These are phyloP conservation scores for Ceratocystis huliohia DNA, from an alignment of 2,329 filamentous ascomycete genomes.

Conservation along the genomic window DNA sequence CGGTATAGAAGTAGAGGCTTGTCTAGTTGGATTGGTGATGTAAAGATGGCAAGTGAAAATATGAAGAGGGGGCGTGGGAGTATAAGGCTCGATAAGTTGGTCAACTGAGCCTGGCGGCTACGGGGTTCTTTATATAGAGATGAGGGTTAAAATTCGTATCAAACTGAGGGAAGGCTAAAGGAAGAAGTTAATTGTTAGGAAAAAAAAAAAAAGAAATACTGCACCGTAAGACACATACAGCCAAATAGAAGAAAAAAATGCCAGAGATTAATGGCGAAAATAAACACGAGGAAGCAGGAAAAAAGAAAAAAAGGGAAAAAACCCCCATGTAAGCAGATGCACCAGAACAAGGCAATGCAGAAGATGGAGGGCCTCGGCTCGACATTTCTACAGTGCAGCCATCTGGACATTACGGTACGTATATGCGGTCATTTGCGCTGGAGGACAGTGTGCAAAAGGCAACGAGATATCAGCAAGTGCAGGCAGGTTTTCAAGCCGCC, in stretches of 20 bases:
- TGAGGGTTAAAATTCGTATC: background rate
- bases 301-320: too few relatives aligned
- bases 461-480: too few relatives aligned
- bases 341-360: too few relatives aligned
- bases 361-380: too few relatives aligned
- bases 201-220: background rate
- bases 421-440: too few relatives aligned
- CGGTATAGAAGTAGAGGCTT: background rate
- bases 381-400: too few relatives aligned
- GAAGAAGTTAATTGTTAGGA: background rate
- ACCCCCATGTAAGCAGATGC: too few relatives aligned
- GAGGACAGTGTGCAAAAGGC: too few relatives aligned
- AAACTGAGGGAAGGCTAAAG: background rate
- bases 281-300: too few relatives aligned
- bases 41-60: background rate
- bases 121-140: conserved; percentile 5
- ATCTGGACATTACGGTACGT: too few relatives aligned
- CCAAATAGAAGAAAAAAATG: background rate
- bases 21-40: background rate
- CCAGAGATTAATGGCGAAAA: background rate
- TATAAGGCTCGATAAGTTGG: background rate
- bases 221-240: too few relatives aligned
- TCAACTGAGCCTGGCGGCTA: background rate
- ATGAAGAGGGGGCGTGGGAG: background rate
- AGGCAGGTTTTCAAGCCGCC: background rate